Evolutionary conservation across 2,329 filamentous ascomycete species (phyloP).

Genomic region (Trematosphaeria pertusa): DNA sequence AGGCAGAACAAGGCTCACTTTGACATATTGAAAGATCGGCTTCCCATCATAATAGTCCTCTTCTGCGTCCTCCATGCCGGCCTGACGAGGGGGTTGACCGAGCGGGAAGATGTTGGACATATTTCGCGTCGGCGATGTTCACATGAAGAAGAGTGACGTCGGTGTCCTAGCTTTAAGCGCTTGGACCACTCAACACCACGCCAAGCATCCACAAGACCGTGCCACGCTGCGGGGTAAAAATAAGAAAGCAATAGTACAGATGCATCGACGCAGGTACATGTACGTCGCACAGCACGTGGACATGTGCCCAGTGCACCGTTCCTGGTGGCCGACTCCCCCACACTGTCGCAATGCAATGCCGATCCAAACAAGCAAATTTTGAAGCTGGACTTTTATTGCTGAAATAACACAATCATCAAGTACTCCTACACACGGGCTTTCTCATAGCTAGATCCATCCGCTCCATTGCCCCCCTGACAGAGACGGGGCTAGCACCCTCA

Average conservation of each 20-base stretch:
- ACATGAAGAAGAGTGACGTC: slow-evolving; percentile 42
- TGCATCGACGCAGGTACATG: slow-evolving; percentile 1
- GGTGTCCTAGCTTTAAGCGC: too few relatives aligned
- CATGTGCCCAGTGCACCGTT: too few relatives aligned
- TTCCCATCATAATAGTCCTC: slow-evolving; percentile 22
- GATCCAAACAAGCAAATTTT: too few relatives aligned
- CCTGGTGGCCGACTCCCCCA: too few relatives aligned
- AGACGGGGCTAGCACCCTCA: too few relatives aligned
- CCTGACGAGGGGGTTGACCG: slow-evolving; percentile 4
- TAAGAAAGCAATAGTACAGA: slow-evolving; percentile 2
- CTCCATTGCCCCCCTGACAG: too few relatives aligned
- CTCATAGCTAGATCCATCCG: too few relatives aligned
- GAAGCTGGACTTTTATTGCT: too few relatives aligned
- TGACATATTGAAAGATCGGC: slow-evolving; percentile 24
- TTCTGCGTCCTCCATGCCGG: slow-evolving; percentile 30
- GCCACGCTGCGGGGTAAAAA: background rate
- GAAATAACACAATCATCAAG: background rate
- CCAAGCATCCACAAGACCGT: slow-evolving; percentile 24
- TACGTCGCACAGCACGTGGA: background rate
- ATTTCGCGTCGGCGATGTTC: slow-evolving; percentile 23
- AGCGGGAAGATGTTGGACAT: slow-evolving; percentile 9
- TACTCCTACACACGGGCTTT: background rate
- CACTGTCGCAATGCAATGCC: too few relatives aligned
- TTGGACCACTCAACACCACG: slow-evolving; percentile 30
- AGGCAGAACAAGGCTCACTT: slow-evolving; percentile 24